Conservation (phyloP, 345 rosid species). For the Diplotaxis tenuifolia region DNA sequence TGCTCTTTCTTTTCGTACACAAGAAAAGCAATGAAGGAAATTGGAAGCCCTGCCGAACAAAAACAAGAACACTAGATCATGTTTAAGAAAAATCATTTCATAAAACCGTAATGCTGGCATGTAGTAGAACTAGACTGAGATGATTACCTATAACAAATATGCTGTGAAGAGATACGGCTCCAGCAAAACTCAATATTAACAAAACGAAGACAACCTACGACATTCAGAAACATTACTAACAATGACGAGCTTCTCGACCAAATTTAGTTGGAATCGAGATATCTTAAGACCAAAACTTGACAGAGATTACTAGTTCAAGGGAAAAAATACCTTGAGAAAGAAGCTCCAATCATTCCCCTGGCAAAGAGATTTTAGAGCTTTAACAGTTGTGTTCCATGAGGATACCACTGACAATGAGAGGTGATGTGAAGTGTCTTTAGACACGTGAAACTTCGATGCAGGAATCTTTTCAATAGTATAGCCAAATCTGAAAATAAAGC, state of each 20-base stretch:
- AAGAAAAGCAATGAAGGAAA: constrained; percentile 51
- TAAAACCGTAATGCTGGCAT: background rate
- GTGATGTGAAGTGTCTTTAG: constrained; percentile 55
- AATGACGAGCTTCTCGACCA: background rate
- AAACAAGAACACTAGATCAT: constrained; percentile 2
- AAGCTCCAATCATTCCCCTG: constrained; percentile 74
- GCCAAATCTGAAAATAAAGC: constrained; percentile 60
- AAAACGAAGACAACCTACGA: constrained; percentile 59
- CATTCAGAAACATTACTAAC: constrained; percentile 20
- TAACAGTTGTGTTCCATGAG: constrained; percentile 59
- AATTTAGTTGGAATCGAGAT: constrained; percentile 3
- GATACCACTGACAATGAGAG: constrained; percentile 57
- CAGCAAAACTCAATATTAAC: constrained; percentile 55
- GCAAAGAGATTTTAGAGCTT: constrained; percentile 60
- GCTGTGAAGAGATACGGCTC: constrained; percentile 57
- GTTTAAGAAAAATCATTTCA: background rate
- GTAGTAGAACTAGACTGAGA: background rate
- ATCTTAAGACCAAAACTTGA: background rate
- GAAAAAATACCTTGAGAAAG: constrained; percentile 64
- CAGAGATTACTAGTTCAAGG: background rate
- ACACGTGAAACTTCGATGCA: constrained; percentile 54
- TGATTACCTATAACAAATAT: constrained; percentile 59
- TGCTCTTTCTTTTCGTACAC: constrained; percentile 65
- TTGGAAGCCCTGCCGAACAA: constrained; percentile 58
- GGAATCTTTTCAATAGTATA: constrained; percentile 75